Evolutionary conservation across 495 filamentous ascomycete genomes (phyloP).

Genomic region (Penicillium fimorum): DNA sequence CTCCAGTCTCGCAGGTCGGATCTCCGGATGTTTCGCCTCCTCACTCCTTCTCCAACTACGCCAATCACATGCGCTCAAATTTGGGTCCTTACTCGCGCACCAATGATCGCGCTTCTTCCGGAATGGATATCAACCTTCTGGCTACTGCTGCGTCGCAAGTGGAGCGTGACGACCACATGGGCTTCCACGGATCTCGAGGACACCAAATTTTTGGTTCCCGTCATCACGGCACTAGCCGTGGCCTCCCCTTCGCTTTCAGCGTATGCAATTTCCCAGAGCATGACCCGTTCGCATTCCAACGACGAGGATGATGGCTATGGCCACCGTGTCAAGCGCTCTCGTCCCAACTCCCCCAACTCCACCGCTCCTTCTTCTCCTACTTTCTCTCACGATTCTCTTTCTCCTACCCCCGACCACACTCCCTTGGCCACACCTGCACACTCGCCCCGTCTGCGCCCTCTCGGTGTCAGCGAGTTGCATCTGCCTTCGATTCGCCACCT

Average conservation of each 20-base stretch:
- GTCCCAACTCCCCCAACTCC: constrained; percentile 90
- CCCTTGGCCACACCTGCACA: constrained; percentile 93
- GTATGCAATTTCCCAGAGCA: constrained; percentile 74
- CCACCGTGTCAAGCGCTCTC: constrained; percentile 77
- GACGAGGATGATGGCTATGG: constrained; percentile 78
- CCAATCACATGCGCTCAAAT: constrained; percentile 59
- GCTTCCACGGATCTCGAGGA: constrained; percentile 34
- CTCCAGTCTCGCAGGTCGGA: constrained; percentile 82
- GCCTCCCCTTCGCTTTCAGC: constrained; percentile 78
- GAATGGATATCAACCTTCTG: constrained; percentile 83
- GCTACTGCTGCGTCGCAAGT: constrained; percentile 86
- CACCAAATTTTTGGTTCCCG: constrained; percentile 57
- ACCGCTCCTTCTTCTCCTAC: constrained; percentile 97
- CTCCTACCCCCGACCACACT: constrained; percentile 95
- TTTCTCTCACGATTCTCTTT: constrained; percentile 93
- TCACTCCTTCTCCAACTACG: constrained; percentile 79
- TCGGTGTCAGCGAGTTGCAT: constrained; percentile 65
- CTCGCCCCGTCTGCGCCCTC: constrained; percentile 85
- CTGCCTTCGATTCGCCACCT: constrained; percentile 88
- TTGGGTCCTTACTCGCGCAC: constrained; percentile 65
- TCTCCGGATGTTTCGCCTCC: constrained; percentile 97
- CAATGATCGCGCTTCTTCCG: constrained; percentile 46
- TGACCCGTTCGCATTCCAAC: constrained; percentile 89
- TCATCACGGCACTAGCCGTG: constrained; percentile 56
- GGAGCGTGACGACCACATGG: constrained; percentile 69